These are phyloP conservation scores for Chlamydomonas asymmetrica DNA, from an alignment of 139 green algal species.

Conservation along the genomic window DNA sequence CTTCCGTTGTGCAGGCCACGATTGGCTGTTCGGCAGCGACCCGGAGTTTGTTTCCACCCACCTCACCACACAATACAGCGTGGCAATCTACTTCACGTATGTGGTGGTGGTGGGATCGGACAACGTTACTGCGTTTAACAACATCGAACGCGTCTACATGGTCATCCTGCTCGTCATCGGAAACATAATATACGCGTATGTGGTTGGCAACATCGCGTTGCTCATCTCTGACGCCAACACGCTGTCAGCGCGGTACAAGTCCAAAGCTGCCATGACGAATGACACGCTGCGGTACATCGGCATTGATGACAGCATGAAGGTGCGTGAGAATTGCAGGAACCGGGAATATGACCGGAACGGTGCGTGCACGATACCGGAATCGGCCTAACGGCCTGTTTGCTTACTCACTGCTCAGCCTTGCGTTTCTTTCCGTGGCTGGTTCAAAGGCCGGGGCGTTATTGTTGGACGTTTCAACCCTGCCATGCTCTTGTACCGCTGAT, in stretches of 20 bases:
- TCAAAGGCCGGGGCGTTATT: too few species aligned
- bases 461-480: too few species aligned
- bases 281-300: conserved; percentile 49
- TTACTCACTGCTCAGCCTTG: too few species aligned
- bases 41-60: not conserved
- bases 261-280: conserved; percentile 31
- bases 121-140: conserved; percentile 40
- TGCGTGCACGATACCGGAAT: too few species aligned
- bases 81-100: conserved; percentile 34
- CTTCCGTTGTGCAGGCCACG: too few species aligned
- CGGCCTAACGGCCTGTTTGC: too few species aligned
- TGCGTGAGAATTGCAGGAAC: not conserved
- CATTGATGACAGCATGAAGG: too few species aligned
- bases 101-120: conserved; percentile 47
- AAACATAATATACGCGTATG: conserved; percentile 10
- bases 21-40: too few species aligned
- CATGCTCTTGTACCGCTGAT: too few species aligned
- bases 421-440: too few species aligned
- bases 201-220: conserved; percentile 51
- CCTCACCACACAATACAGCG: conserved; percentile 27
- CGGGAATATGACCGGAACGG: too few species aligned
- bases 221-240: conserved; percentile 47
- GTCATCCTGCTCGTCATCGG: conserved; percentile 11
- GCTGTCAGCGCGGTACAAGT: conserved; percentile 30
- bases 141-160: conserved; percentile 33